These are phyloP conservation scores for Eucalyptus sideroxylon DNA, from an alignment of 345 rosid species.

Conservation along the genomic window DNA sequence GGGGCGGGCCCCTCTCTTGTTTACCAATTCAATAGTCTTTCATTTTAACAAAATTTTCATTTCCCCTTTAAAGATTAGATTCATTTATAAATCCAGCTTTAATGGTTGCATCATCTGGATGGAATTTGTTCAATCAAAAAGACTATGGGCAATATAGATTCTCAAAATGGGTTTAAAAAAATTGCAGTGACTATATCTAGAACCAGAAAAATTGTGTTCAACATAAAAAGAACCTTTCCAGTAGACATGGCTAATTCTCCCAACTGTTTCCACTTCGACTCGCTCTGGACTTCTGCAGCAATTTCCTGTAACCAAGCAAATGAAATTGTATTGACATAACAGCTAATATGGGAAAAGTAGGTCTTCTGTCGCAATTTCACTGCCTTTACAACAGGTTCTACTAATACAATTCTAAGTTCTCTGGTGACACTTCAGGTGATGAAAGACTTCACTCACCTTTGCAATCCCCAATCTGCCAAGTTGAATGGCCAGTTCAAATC, in stretches of 20 bases:
- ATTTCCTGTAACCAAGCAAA: constrained; percentile 50
- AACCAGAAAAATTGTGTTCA: background rate
- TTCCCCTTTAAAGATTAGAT: background rate
- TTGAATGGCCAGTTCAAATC: constrained; percentile 93
- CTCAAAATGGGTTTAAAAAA: background rate
- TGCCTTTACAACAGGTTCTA: background rate
- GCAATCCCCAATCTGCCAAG: constrained; percentile 95
- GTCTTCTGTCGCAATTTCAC: background rate
- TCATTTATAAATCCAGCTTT: background rate
- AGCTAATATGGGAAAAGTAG: background rate
- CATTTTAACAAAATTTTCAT: background rate
- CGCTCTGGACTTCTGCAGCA: constrained; percentile 76
- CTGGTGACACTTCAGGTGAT: background rate
- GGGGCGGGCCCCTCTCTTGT: background rate
- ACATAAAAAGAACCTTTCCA: constrained; percentile 54
- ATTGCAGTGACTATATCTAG: background rate
- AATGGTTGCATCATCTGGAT: background rate
- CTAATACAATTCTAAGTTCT: background rate
- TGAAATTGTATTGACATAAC: background rate
- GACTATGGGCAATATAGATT: background rate
- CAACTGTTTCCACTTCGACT: constrained; percentile 96
- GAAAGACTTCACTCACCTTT: constrained; percentile 32
- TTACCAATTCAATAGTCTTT: background rate
- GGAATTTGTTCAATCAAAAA: background rate
- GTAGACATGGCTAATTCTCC: constrained; percentile 98